These are phyloP conservation scores for Boletus semigastroideus DNA, from an alignment of 1,284 basidiomycete genomes.

Conservation along the genomic window DNA sequence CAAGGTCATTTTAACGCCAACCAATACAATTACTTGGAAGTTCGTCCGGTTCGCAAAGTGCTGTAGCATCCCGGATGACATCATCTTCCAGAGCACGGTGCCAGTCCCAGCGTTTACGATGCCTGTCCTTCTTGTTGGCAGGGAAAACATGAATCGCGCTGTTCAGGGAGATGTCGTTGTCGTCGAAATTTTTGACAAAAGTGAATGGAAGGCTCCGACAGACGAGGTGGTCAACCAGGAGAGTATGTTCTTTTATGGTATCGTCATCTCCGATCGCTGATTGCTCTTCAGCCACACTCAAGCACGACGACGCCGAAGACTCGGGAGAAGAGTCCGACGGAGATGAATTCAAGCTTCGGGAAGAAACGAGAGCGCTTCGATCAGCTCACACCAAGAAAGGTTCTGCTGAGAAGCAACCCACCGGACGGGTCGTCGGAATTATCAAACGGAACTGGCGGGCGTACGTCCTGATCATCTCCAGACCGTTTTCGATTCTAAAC, in stretches of 20 bases:
- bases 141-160: conserved; percentile 94
- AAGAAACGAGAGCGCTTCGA: conserved; percentile 52
- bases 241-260: conserved; percentile 42
- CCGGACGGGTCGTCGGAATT: conserved; percentile 89
- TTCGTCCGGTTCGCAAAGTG: conserved; percentile 28
- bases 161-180: conserved; percentile 94
- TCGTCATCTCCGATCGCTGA: background rate
- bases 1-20: conserved; percentile 97
- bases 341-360: conserved; percentile 38
- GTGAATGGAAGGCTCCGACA: conserved; percentile 90
- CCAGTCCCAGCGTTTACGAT: conserved; percentile 71
- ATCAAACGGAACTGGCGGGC: conserved; percentile 96
- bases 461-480: conserved; percentile 42
- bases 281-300: conserved; percentile 64
- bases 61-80: background rate
- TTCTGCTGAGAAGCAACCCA: conserved; percentile 71
- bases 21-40: conserved; percentile 95
- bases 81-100: conserved; percentile 68
- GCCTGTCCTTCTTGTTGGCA: conserved; percentile 83
- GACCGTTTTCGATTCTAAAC: conserved; percentile 6
- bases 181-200: conserved; percentile 85
- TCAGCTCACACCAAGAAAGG: conserved; percentile 34
- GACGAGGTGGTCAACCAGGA: conserved; percentile 96
- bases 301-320: conserved; percentile 88
- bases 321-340: conserved; percentile 59